Conservation (phyloP, 257 asterid genomes). For the Lycium ferocissimum region DNA sequence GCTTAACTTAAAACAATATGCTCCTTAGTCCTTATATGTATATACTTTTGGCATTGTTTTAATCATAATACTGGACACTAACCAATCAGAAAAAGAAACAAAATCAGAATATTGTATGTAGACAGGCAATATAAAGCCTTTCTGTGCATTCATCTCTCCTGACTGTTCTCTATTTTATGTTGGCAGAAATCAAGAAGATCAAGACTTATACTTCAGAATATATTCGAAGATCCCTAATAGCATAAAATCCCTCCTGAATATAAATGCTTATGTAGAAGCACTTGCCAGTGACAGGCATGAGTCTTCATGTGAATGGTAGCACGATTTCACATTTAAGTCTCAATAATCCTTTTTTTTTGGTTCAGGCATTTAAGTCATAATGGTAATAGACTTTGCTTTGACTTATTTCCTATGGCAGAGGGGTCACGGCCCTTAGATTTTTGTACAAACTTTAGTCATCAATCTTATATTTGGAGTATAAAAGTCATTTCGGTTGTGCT, state of each 20-base stretch:
- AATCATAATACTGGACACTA: background rate
- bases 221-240: background rate
- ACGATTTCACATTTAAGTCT: background rate
- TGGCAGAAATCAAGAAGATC: background rate
- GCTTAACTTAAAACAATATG: background rate
- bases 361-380: background rate
- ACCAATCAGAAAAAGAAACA: background rate
- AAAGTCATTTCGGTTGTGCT: background rate
- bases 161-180: background rate
- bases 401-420: background rate
- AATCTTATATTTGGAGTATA: constrained; percentile 2
- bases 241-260: constrained; percentile 17
- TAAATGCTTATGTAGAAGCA: background rate
- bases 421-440: background rate
- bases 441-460: background rate
- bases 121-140: background rate
- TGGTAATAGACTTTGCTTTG: background rate
- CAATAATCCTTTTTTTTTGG: background rate
- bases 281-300: background rate
- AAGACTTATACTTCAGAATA: background rate
- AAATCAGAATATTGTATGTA: background rate
- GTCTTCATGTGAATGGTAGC: background rate
- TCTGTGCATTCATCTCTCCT: background rate
- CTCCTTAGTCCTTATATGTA: constrained; percentile 9
- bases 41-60: background rate